Conservation (phyloP, 257 asterid genomes). For the Solanum bulbocastanum region DNA sequence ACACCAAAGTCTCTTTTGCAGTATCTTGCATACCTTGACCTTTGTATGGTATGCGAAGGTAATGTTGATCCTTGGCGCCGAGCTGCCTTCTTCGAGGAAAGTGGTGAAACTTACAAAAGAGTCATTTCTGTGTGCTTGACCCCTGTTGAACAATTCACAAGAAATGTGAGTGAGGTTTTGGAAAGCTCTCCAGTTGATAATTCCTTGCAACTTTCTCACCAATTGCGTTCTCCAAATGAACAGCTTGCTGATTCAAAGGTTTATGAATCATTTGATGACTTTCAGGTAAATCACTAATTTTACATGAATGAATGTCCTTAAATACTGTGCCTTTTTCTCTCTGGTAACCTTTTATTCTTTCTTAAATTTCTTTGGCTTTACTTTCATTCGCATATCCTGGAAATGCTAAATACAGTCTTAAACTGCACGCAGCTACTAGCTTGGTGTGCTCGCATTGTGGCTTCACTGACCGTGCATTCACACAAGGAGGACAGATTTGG, state of each 20-base stretch:
- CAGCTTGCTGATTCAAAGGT: slow-evolving; percentile 48
- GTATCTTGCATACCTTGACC: slow-evolving; percentile 87
- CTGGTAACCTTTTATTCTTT: background rate
- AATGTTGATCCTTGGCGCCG: slow-evolving; percentile 97
- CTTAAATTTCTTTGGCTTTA: background rate
- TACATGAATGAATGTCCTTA: background rate
- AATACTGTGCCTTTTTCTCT: background rate
- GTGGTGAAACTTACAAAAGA: slow-evolving; percentile 80
- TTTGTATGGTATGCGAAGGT: slow-evolving; percentile 79
- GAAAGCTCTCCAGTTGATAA: slow-evolving; percentile 53
- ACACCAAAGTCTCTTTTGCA: slow-evolving; percentile 78
- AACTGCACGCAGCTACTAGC: slow-evolving; percentile 54
- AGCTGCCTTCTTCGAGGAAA: slow-evolving; percentile 95
- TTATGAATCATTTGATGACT: slow-evolving; percentile 49
- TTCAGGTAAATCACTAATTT: slow-evolving; percentile 48
- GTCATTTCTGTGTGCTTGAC: slow-evolving; percentile 56
- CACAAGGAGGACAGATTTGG: slow-evolving; percentile 88
- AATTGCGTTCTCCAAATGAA: slow-evolving; percentile 53
- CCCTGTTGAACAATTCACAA: slow-evolving; percentile 65
- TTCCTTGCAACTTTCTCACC: slow-evolving; percentile 60
- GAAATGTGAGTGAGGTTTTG: slow-evolving; percentile 48
- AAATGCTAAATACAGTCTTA: slow-evolving; percentile 11
- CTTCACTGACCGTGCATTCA: slow-evolving; percentile 74
- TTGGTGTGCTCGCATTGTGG: slow-evolving; percentile 71
- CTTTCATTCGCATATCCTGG: background rate